Base-by-base conservation (phyloP, 176 grass and related monocot genomes). In the Zizania latifolia region DNA sequence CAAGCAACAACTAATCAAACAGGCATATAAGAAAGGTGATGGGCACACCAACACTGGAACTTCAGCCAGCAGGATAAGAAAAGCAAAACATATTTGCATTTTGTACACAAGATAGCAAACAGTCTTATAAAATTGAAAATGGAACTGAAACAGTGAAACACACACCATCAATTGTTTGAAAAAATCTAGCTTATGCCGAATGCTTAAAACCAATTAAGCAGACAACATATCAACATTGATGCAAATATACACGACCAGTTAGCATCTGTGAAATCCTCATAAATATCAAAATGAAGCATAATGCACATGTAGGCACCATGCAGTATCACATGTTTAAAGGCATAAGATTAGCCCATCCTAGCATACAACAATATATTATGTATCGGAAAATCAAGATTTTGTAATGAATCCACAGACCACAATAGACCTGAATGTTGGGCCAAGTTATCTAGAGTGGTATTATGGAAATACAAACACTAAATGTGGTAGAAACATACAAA, bases 141-240 rank as follows among this genome's bases (percentile, higher is more conserved):
- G n/a, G 19, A 54, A 27, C 33, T 29, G 17, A 62, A 54, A n/a
- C n/a, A n/a, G n/a, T n/a, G n/a, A n/a, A n/a, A 66, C 10, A 76
- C 32, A 13, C 5, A n/a, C 45, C 8, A 55, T 6, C 2, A 68
- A 5, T 53, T 72, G 26, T 55, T 33, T 2, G 10, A 2, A 8
- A 65, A 74, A 56, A 74, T 53, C 78, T 10, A 81, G 67, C 67
- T 38, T 3, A 69, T 62, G 50, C 19, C 31, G 57, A 40, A 55
- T 23, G n/a, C 44, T 62, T 73, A 46, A 24, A 77, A 64, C 16
- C 44, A 77, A 21, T 37, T 17, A 43, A 82, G 12, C 43, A 45
- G 78, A 30, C 30, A 58, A 78, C 26, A 65, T 29, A 57, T 72
- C 28, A 50, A 53, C 29, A 72, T 39, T 60, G 13, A 65, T 37